Evolutionary conservation across 441 rosid genomes (phyloP).

Genomic region (Lepidium campestre): DNA sequence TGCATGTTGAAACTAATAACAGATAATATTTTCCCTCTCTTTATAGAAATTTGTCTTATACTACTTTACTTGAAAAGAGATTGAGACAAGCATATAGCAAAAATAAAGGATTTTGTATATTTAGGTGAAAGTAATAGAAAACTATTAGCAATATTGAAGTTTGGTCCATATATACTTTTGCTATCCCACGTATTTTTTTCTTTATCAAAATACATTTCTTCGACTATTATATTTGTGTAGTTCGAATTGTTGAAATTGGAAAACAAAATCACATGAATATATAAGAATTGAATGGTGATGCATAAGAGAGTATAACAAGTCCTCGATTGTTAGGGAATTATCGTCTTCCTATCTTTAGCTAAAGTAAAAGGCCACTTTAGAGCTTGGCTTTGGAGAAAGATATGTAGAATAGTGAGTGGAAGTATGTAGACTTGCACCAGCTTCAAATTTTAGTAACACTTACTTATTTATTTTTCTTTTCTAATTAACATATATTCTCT

Average conservation of each 20-base stretch:
- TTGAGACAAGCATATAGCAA: slow-evolving; percentile 16
- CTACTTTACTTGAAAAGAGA: slow-evolving; percentile 25
- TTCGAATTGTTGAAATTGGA: neutral
- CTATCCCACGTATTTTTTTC: neutral
- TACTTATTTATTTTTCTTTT: neutral
- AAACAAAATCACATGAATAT: neutral
- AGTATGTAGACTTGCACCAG: slow-evolving; percentile 26
- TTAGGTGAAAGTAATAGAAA: neutral
- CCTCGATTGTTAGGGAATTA: too few relatives aligned
- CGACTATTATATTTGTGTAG: neutral
- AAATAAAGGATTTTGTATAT: neutral
- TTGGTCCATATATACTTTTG: neutral
- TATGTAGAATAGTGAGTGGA: slow-evolving; percentile 19
- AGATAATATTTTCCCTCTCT: neutral
- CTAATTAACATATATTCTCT: too few relatives aligned
- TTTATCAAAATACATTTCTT: neutral
- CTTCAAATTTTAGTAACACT: slow-evolving; percentile 14
- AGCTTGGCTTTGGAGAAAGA: slow-evolving; percentile 24
- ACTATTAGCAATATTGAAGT: neutral
- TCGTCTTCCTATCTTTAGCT: too few relatives aligned
- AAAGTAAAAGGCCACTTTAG: slow-evolving; percentile 8
- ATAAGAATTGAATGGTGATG: slow-evolving; percentile 3
- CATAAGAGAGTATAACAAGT: neutral
- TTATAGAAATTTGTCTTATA: slow-evolving; percentile 6
- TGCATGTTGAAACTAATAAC: slow-evolving; percentile 19